phyloP scores from a whole-genome alignment of 148 eudicot species.

The Rhododendron simsii region DNA sequence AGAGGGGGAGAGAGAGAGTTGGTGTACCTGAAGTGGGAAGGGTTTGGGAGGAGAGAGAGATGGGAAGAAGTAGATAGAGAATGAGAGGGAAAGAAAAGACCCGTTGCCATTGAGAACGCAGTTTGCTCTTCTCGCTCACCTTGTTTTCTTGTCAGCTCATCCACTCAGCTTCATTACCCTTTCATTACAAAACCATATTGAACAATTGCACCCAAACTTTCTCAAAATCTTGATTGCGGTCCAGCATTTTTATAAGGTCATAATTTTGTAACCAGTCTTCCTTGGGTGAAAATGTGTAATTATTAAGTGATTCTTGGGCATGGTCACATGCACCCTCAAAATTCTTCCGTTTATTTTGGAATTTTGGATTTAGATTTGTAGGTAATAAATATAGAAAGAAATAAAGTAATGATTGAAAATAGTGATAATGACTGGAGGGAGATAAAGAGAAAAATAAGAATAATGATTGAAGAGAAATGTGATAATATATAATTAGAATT shows the following conservation, averaged over 20 bases:
- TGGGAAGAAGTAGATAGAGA: conserved; percentile 18
- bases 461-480: too few relatives aligned
- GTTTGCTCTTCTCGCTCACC: background rate
- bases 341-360: too few relatives aligned
- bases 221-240: background rate
- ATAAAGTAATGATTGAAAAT: too few relatives aligned
- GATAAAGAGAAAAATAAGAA: too few relatives aligned
- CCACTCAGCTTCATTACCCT: background rate
- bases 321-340: too few relatives aligned
- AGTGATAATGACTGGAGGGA: too few relatives aligned
- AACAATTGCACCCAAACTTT: background rate
- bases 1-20: background rate
- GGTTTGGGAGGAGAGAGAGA: conserved; percentile 14
- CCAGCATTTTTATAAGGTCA: background rate
- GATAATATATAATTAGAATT: too few relatives aligned
- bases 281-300: background rate
- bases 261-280: background rate
- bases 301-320: too few relatives aligned
- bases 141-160: background rate
- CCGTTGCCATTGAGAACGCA: conserved; percentile 30
- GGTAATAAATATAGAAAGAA: too few relatives aligned
- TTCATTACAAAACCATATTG: background rate
- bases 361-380: too few relatives aligned
- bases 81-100: conserved; percentile 28
- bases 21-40: conserved; percentile 28